Percentiles rank a stretch among this genome's conserved stretches.
Evolutionary conservation across 495 filamentous ascomycete species (phyloP).

Genomic region (Bryoglossum gracile): DNA sequence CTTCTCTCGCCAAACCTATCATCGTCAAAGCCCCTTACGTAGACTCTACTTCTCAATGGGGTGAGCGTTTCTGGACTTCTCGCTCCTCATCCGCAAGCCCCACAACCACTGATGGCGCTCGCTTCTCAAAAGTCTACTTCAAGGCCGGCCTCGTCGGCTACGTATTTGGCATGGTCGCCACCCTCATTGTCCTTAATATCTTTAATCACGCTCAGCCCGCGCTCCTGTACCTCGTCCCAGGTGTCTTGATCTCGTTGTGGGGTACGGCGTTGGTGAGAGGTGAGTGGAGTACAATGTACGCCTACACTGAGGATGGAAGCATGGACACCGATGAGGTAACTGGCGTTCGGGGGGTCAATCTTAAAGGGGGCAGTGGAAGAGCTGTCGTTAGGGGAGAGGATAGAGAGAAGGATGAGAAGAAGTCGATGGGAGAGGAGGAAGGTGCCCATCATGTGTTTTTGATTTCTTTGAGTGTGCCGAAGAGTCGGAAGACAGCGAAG

Average conservation of each 20-base stretch:
- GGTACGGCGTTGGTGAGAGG: slow-evolving; percentile 64
- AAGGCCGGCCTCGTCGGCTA: slow-evolving; percentile 73
- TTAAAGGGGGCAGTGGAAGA: slow-evolving; percentile 1
- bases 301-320: slow-evolving; percentile 67
- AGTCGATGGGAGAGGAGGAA: slow-evolving; percentile 20
- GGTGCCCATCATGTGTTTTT: slow-evolving; percentile 26
- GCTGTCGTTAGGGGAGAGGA: neutral
- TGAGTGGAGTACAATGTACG: slow-evolving; percentile 69
- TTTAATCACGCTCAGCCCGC: slow-evolving; percentile 84
- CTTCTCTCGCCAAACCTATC: slow-evolving; percentile 23
- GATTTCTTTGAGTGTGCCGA: slow-evolving; percentile 19
- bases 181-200: slow-evolving; percentile 67
- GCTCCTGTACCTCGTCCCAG: slow-evolving; percentile 86
- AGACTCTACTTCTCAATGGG: slow-evolving; percentile 63
- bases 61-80: slow-evolving; percentile 75
- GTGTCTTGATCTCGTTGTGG: slow-evolving; percentile 71
- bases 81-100: slow-evolving; percentile 28
- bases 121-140: slow-evolving; percentile 87
- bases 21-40: slow-evolving; percentile 41
- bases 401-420: slow-evolving; percentile 17
- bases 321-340: slow-evolving; percentile 24
- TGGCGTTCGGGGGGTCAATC: slow-evolving; percentile 16
- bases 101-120: slow-evolving; percentile 34
- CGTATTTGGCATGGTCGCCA: slow-evolving; percentile 67
- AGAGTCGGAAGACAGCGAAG: neutral